Evolutionary conservation across 1,284 basidiomycete genomes (phyloP).

Genomic region (Melampsora americana): DNA sequence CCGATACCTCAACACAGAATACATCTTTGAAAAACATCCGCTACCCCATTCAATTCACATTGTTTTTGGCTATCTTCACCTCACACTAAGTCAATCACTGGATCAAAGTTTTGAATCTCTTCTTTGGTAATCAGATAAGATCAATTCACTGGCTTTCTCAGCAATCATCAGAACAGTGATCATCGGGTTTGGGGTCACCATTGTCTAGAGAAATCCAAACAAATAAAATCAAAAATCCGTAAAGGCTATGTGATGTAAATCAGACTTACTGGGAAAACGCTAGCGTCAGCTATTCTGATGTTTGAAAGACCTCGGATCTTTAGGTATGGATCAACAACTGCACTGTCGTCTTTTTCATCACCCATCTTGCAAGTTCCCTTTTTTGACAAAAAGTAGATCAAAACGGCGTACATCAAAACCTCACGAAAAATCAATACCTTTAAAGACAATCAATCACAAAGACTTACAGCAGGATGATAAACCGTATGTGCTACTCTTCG

Average conservation of each 20-base stretch:
- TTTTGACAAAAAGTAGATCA: too few species aligned
- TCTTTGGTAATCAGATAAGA: conserved; percentile 50
- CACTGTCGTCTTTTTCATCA: conserved; percentile 48
- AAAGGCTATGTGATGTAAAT: background rate
- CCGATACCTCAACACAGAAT: too few species aligned
- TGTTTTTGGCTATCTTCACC: too few species aligned
- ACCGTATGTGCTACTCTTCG: conserved; percentile 54
- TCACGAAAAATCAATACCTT: background rate
- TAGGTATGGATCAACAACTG: conserved; percentile 52
- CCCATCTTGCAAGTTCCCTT: conserved; percentile 54
- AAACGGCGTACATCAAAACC: background rate
- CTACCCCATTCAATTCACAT: too few species aligned
- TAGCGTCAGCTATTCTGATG: conserved; percentile 53
- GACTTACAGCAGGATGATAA: conserved; percentile 52
- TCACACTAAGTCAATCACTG: too few species aligned
- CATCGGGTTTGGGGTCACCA: conserved; percentile 54
- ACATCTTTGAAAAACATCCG: too few species aligned
- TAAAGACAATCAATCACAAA: conserved; percentile 28
- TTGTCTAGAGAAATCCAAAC: conserved; percentile 42
- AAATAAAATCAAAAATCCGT: background rate
- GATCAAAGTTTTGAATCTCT: too few species aligned
- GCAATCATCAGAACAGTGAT: conserved; percentile 54
- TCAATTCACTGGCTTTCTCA: conserved; percentile 53
- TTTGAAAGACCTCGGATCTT: conserved; percentile 51
- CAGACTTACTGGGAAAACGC: conserved; percentile 49